A percentile compares a stretch with the other conserved stretches of the same genome.
Conservation (phyloP, 2,329 filamentous ascomycete species). For the Colletotrichum eremochloae region DNA sequence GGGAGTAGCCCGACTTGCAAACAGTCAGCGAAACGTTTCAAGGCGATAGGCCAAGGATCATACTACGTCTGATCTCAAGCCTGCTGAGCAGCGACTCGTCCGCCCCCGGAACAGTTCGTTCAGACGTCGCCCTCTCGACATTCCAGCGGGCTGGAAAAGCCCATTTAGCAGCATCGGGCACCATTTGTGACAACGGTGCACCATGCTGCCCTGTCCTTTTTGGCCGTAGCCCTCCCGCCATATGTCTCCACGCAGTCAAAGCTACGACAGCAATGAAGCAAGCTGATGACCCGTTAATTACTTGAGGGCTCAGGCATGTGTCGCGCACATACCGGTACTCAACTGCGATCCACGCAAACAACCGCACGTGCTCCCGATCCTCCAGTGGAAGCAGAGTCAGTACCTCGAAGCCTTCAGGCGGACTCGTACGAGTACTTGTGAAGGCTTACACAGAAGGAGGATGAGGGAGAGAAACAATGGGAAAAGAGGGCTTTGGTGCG, state of each 20-base stretch:
- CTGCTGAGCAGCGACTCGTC: background rate
- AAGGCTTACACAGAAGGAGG: background rate
- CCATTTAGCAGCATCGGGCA: background rate
- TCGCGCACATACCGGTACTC: background rate
- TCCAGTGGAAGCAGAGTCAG: background rate
- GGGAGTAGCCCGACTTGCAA: background rate
- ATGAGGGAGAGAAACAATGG: background rate
- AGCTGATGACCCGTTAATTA: background rate
- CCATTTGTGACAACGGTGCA: background rate
- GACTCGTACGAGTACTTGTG: background rate
- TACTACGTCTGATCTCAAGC: background rate
- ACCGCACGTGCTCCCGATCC: background rate
- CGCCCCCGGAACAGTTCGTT: background rate
- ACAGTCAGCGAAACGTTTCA: background rate
- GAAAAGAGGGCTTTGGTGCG: background rate
- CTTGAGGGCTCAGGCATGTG: background rate
- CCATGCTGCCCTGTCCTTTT: background rate
- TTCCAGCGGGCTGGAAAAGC: background rate
- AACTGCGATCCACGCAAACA: background rate
- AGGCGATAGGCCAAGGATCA: background rate
- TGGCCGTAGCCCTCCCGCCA: background rate
- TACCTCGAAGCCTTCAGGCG: background rate
- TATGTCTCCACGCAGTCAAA: background rate
- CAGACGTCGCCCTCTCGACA: background rate
- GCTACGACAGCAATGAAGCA: background rate